Evolutionary conservation across 805 yeast genomes (phyloP).

Genomic region (Wickerhamomyces strasburgensis): DNA sequence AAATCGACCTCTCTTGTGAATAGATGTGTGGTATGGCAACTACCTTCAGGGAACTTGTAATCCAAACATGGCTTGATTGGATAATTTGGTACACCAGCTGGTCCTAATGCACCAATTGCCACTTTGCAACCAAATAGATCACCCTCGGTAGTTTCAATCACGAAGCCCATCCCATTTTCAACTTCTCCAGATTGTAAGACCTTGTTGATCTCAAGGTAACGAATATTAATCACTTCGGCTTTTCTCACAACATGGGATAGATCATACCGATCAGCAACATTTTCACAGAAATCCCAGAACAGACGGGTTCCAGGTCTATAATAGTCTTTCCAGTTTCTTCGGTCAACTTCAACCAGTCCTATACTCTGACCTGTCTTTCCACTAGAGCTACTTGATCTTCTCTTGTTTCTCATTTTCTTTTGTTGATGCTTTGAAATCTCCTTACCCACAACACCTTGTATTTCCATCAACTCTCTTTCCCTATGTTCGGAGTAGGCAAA

Average conservation of each 20-base stretch:
- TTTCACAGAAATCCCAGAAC: constrained; percentile 36
- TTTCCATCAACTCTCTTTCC: constrained; percentile 35
- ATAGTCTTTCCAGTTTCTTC: constrained; percentile 40
- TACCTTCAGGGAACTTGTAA: constrained; percentile 6
- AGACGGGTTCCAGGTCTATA: constrained; percentile 38
- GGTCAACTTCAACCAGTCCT: constrained; percentile 27
- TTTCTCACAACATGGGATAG: constrained; percentile 28
- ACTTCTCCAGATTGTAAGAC: constrained; percentile 19
- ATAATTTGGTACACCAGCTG: constrained; percentile 10
- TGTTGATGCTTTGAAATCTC: constrained; percentile 40
- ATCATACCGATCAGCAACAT: constrained; percentile 30
- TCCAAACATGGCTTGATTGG: constrained; percentile 6
- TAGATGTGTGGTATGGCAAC: constrained; percentile 12
- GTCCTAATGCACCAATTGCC: constrained; percentile 11
- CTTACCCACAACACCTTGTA: constrained; percentile 38
- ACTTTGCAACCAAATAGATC: constrained; percentile 28
- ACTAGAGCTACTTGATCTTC: neutral
- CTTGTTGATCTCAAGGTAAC: constrained; percentile 23
- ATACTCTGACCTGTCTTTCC: neutral
- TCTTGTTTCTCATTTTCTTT: constrained; percentile 21
- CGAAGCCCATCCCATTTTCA: constrained; percentile 29
- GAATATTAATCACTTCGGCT: constrained; percentile 31
- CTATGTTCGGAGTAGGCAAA: constrained; percentile 32
- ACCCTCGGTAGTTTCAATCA: constrained; percentile 30
- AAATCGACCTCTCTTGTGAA: constrained; percentile 5